Conservation (phyloP, 306 rosid species). For the Neltuma alba region DNA sequence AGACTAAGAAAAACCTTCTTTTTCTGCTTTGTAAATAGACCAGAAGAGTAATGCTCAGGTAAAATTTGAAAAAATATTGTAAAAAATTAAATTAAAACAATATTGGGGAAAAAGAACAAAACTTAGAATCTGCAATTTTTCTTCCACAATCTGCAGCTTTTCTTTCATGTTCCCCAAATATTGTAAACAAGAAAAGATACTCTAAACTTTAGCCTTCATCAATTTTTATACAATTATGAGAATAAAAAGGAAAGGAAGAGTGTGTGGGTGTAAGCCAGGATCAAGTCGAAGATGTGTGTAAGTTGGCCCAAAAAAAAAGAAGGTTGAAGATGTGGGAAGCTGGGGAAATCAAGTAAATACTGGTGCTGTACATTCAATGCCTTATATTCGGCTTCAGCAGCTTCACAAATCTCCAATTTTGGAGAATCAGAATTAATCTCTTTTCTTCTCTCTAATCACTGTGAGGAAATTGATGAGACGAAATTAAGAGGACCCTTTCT, state of each 20-base stretch:
- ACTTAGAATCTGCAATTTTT: no score
- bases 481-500: background rate
- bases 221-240: background rate
- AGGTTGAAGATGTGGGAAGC: no score
- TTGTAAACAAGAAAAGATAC: background rate
- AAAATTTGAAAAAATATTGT: background rate
- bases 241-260: background rate
- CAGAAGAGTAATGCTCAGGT: background rate
- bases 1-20: no score
- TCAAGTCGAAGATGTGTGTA: background rate
- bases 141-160: background rate
- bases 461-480: background rate
- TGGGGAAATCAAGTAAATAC: background rate
- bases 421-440: background rate
- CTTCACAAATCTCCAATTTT: background rate
- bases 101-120: background rate
- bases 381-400: background rate
- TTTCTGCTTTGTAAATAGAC: no score
- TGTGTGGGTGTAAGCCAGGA: background rate
- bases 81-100: no score
- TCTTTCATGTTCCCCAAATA: background rate
- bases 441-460: background rate
- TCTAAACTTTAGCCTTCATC: background rate
- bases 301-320: no score
- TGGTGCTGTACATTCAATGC: background rate